phyloP scores from a whole-genome alignment of 2,329 filamentous ascomycete species.

The Hirsutella minnesotensis region DNA sequence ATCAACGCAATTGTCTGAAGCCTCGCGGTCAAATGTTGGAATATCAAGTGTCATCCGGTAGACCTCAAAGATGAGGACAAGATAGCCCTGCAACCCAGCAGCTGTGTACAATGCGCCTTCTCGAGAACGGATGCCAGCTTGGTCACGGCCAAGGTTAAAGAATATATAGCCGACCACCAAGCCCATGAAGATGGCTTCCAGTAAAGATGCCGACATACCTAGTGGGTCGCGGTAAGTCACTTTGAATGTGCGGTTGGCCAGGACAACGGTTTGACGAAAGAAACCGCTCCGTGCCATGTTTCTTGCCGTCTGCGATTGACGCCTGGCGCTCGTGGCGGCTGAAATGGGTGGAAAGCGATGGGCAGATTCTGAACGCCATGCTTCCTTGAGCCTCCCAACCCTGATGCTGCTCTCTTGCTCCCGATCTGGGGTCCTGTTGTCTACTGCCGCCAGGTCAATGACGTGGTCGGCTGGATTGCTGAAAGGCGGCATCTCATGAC shows the following conservation, averaged over 20 bases:
- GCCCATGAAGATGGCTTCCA: constrained; percentile 60
- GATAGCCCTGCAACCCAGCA: constrained; percentile 61
- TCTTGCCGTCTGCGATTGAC: constrained; percentile 15
- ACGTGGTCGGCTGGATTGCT: constrained; percentile 70
- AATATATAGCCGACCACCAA: constrained; percentile 66
- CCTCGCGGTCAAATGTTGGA: constrained; percentile 63
- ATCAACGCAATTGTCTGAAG: constrained; percentile 59
- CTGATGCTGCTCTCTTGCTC: constrained; percentile 47
- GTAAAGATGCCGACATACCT: constrained; percentile 57
- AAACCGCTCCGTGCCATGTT: constrained; percentile 39
- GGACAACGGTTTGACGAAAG: constrained; percentile 48
- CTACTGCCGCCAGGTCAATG: constrained; percentile 63
- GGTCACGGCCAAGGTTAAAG: constrained; percentile 49
- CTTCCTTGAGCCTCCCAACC: constrained; percentile 47
- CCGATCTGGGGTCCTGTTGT: constrained; percentile 56
- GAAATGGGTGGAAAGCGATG: constrained; percentile 13
- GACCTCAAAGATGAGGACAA: constrained; percentile 64
- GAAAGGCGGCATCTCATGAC: constrained; percentile 53
- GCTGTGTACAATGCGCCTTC: constrained; percentile 64
- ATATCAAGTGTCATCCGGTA: constrained; percentile 68
- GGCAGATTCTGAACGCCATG: constrained; percentile 39
- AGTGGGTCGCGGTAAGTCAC: constrained; percentile 68
- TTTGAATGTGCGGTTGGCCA: constrained; percentile 58
- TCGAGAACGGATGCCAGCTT: constrained; percentile 61
- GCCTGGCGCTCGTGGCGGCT: constrained; percentile 1